These are phyloP conservation scores for Curvularia verruculosa DNA, from an alignment of 2,329 filamentous ascomycete species.

Conservation along the genomic window DNA sequence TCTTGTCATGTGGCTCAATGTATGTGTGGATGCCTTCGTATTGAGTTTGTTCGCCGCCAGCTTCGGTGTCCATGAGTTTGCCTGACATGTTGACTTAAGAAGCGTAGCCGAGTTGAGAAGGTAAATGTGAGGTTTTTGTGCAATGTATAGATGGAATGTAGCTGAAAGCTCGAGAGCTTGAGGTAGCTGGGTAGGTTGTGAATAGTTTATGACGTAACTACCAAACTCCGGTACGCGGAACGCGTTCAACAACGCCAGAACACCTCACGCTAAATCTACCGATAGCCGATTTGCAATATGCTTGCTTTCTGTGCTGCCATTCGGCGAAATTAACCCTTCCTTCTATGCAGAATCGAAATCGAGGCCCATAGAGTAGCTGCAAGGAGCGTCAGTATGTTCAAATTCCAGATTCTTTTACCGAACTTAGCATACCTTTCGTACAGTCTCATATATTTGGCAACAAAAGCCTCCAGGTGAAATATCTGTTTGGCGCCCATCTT, in stretches of 20 bases:
- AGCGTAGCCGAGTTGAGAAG: neutral
- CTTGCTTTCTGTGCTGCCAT: neutral
- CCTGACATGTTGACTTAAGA: slow-evolving; percentile 52
- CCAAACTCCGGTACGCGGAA: slow-evolving; percentile 10
- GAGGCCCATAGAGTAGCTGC: slow-evolving; percentile 71
- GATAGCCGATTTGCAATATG: neutral
- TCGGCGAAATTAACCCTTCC: neutral
- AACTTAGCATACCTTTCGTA: slow-evolving; percentile 75
- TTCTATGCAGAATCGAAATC: slow-evolving; percentile 52
- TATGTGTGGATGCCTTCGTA: slow-evolving; percentile 65
- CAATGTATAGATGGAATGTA: slow-evolving; percentile 3
- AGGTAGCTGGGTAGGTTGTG: slow-evolving; percentile 13
- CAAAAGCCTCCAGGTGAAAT: slow-evolving; percentile 97
- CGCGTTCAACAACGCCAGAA: slow-evolving; percentile 12
- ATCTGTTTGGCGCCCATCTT: slow-evolving; percentile 93
- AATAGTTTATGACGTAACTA: slow-evolving; percentile 17
- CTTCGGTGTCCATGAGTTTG: slow-evolving; percentile 64
- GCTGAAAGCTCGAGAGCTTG: slow-evolving; percentile 10
- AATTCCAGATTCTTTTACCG: neutral
- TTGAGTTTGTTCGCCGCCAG: slow-evolving; percentile 65
- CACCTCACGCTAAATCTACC: slow-evolving; percentile 5
- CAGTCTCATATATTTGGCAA: slow-evolving; percentile 97
- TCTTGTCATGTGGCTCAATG: slow-evolving; percentile 58
- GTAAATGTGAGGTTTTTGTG: neutral
- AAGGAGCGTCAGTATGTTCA: slow-evolving; percentile 7